Conservation (phyloP, 1,284 basidiomycete species). For the Trichosporon faecale region DNA sequence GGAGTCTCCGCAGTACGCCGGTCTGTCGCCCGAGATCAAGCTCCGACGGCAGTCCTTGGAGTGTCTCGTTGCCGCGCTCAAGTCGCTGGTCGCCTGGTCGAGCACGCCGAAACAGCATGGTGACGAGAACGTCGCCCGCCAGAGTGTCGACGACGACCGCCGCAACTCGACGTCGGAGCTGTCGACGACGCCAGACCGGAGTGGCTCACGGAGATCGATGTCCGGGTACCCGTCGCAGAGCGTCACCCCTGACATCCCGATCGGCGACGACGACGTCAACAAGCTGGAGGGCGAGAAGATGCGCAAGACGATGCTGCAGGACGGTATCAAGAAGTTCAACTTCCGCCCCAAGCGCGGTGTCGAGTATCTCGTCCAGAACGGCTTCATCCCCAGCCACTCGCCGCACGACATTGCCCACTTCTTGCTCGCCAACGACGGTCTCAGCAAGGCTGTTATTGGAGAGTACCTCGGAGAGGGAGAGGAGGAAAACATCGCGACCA, state of each 20-base stretch:
- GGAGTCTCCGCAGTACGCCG: conserved; percentile 58
- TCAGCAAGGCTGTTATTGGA: conserved; percentile 94
- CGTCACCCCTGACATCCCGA: conserved; percentile 63
- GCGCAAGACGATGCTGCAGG: conserved; percentile 90
- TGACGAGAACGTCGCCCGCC: conserved; percentile 31
- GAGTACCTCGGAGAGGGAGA: conserved; percentile 97
- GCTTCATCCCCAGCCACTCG: conserved; percentile 74
- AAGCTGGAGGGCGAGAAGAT: conserved; percentile 95
- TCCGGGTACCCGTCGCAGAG: conserved; percentile 39
- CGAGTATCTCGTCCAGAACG: conserved; percentile 80
- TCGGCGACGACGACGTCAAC: conserved; percentile 74
- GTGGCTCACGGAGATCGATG: conserved; percentile 17
- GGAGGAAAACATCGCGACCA: conserved; percentile 78
- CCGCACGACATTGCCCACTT: conserved; percentile 84
- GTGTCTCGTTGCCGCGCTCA: conserved; percentile 78
- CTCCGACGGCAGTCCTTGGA: conserved; percentile 84
- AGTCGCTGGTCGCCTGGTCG: conserved; percentile 87
- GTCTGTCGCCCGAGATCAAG: conserved; percentile 71
- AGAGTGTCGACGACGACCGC: not conserved
- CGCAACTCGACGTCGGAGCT: conserved; percentile 31
- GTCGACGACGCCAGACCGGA: conserved; percentile 30
- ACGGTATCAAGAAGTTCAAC: conserved; percentile 98
- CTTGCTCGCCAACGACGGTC: conserved; percentile 82
- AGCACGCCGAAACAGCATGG: conserved; percentile 48
- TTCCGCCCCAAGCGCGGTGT: conserved; percentile 96